Evolutionary conservation across 2,329 filamentous ascomycete species (phyloP).

Genomic region (Botryosphaeria agaves): DNA sequence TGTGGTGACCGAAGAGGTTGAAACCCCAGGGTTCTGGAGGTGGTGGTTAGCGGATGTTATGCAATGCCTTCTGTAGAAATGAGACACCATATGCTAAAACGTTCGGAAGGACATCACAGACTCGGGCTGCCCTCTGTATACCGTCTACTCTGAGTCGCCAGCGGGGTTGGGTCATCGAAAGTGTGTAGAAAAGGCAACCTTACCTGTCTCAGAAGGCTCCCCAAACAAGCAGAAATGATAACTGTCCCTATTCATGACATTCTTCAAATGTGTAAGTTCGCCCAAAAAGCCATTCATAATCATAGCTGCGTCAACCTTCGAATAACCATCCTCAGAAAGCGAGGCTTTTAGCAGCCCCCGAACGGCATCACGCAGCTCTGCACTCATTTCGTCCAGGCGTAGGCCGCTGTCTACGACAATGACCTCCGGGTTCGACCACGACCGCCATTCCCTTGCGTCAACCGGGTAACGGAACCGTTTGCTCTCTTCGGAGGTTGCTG

Average conservation of each 20-base stretch:
- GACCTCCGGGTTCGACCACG: slow-evolving; percentile 58
- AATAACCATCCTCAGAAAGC: slow-evolving; percentile 52
- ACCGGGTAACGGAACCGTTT: no score
- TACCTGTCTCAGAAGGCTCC: no score
- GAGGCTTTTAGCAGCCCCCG: slow-evolving; percentile 39
- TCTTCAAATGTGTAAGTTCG: slow-evolving; percentile 41
- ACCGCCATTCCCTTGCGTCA: slow-evolving; percentile 54
- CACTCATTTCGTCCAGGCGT: slow-evolving; percentile 45
- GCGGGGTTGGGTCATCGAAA: no score
- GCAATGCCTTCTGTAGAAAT: no score
- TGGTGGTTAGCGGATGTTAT: no score
- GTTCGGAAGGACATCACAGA: no score
- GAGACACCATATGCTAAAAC: no score
- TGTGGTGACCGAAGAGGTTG: slow-evolving; percentile 62
- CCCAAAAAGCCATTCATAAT: slow-evolving; percentile 61
- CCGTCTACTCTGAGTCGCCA: no score
- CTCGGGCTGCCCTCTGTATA: no score
- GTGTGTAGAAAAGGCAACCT: no score
- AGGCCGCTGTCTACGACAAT: slow-evolving; percentile 47
- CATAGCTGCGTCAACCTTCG: slow-evolving; percentile 53
- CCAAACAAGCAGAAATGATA: slow-evolving; percentile 66
- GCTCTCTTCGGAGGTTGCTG: no score
- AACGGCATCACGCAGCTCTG: slow-evolving; percentile 28
- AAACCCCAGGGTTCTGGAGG: slow-evolving; percentile 47
- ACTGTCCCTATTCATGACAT: slow-evolving; percentile 55